phyloP scores from a whole-genome alignment of 306 rosid genomes.

The Aeschynomene evenia region DNA sequence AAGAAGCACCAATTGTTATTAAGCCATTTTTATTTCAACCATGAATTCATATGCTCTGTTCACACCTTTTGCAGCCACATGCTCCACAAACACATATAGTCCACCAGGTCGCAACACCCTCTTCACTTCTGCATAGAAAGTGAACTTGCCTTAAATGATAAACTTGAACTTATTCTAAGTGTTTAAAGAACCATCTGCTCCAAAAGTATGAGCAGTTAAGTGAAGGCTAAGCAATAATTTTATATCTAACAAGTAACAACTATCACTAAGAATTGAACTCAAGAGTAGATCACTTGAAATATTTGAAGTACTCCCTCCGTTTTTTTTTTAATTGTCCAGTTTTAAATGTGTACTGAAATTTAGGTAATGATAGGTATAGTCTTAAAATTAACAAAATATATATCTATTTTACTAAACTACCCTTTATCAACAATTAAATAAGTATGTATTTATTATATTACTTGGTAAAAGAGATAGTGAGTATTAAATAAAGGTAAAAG shows the following conservation, averaged over 20 bases:
- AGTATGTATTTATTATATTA: too few relatives aligned
- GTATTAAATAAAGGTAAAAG: too few relatives aligned
- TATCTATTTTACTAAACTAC: too few relatives aligned
- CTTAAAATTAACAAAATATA: too few relatives aligned
- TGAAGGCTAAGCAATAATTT: not conserved
- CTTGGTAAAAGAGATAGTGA: too few relatives aligned
- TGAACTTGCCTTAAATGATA: not conserved
- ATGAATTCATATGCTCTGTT: constrained; percentile 23
- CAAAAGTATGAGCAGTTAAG: not conserved
- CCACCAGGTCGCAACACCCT: constrained; percentile 86
- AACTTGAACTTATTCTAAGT: constrained; percentile 3
- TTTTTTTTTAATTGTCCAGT: too few relatives aligned
- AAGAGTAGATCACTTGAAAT: not conserved
- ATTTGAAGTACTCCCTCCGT: too few relatives aligned
- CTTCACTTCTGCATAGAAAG: constrained; percentile 59
- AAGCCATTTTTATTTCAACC: not conserved
- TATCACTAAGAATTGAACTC: not conserved
- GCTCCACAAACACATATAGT: constrained; percentile 69
- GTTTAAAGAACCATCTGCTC: not conserved
- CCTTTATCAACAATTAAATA: too few relatives aligned
- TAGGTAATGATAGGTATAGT: too few relatives aligned
- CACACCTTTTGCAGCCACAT: constrained; percentile 81
- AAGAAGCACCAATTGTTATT: not conserved
- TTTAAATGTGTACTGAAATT: too few relatives aligned
- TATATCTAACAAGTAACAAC: not conserved